phyloP scores from a whole-genome alignment of 1,284 basidiomycete species.

The Ceratobasidium sp. region DNA sequence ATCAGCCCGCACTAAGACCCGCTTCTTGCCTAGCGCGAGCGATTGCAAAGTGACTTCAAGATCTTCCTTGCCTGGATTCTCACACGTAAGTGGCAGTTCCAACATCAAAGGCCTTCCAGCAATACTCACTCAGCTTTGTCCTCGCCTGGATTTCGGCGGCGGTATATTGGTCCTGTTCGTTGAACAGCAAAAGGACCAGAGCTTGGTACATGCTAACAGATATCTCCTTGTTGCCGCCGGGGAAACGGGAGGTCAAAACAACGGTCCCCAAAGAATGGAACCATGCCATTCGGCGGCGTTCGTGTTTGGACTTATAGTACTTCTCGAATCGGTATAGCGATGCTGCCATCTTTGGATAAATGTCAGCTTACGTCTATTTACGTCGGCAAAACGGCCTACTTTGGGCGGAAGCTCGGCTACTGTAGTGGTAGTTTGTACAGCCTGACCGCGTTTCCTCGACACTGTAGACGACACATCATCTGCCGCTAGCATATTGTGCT shows the following conservation, averaged over 20 bases:
- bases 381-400: slow-evolving; percentile 52
- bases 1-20: slow-evolving; percentile 77
- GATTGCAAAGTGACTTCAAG: slow-evolving; percentile 88
- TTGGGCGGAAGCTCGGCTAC: slow-evolving; percentile 58
- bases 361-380: not conserved
- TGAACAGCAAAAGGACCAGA: slow-evolving; percentile 89
- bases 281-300: slow-evolving; percentile 78
- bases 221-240: slow-evolving; percentile 80
- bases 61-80: slow-evolving; percentile 68
- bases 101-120: not conserved
- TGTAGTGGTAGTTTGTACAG: not conserved
- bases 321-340: slow-evolving; percentile 67
- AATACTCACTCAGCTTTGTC: slow-evolving; percentile 51
- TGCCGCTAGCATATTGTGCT: slow-evolving; percentile 50
- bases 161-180: slow-evolving; percentile 57
- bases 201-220: slow-evolving; percentile 92
- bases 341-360: slow-evolving; percentile 65
- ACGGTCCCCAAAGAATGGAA: slow-evolving; percentile 83
- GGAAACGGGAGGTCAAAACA: slow-evolving; percentile 74
- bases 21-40: slow-evolving; percentile 88
- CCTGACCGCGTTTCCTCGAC: not conserved
- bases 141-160: slow-evolving; percentile 65
- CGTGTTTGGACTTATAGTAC: slow-evolving; percentile 81
- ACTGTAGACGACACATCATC: slow-evolving; percentile 47
- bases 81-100: not conserved